phyloP scores from a whole-genome alignment of 2,329 filamentous ascomycete species.

The Acarospora socialis region DNA sequence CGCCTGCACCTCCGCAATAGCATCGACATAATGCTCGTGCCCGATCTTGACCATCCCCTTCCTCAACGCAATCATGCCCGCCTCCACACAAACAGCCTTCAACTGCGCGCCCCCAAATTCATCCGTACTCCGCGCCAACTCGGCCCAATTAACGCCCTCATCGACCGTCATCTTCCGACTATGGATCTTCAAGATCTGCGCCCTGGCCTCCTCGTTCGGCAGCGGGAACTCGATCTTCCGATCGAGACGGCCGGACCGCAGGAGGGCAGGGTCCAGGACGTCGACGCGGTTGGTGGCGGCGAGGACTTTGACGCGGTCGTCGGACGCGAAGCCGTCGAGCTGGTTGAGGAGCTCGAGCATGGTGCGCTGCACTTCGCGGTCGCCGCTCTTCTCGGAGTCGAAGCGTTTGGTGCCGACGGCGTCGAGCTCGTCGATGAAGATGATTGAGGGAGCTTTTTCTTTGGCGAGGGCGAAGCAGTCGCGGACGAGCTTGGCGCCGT shows the following conservation, averaged over 20 bases:
- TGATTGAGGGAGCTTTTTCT: constrained; percentile 96
- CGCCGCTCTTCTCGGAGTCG: constrained; percentile 94
- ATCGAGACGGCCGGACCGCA: constrained; percentile 84
- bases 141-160: constrained; percentile 84
- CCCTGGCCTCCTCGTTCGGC: constrained; percentile 92
- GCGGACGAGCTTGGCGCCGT: constrained; percentile 91
- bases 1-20: constrained; percentile 86
- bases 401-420: constrained; percentile 98
- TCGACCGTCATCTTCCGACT: constrained; percentile 97
- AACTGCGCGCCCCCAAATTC: constrained; percentile 96
- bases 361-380: constrained; percentile 93
- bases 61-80: constrained; percentile 94
- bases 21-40: constrained; percentile 97
- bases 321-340: constrained; percentile 91
- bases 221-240: constrained; percentile 97
- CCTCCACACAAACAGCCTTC: constrained; percentile 97
- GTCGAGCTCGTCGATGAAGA: constrained; percentile 98
- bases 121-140: constrained; percentile 89
- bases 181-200: constrained; percentile 95
- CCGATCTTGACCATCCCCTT: constrained; percentile 92
- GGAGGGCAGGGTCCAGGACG: constrained; percentile 78
- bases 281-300: constrained; percentile 91
- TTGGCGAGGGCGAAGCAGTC: constrained; percentile 97
- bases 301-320: constrained; percentile 91
- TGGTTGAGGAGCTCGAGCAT: constrained; percentile 99